Conservation (phyloP, 257 asterid species). For the Salvia miltiorrhiza region DNA sequence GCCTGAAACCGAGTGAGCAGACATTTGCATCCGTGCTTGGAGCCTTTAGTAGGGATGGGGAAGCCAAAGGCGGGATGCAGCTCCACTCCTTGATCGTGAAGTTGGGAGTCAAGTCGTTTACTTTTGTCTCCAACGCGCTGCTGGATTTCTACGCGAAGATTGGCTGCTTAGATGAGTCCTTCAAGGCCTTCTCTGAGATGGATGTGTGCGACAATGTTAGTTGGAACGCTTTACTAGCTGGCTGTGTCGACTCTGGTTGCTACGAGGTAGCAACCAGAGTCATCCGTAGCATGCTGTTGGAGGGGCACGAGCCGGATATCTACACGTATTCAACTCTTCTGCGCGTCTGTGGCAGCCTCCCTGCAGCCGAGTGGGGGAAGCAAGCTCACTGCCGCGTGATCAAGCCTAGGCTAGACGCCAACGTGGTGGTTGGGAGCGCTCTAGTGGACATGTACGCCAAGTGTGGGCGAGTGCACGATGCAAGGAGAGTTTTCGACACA, state of each 20-base stretch:
- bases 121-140: slow-evolving; percentile 54
- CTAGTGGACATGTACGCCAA: slow-evolving; percentile 76
- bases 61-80: slow-evolving; percentile 45
- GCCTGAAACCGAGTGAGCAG: slow-evolving; percentile 57
- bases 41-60: slow-evolving; percentile 53
- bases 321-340: slow-evolving; percentile 71
- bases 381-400: slow-evolving; percentile 60
- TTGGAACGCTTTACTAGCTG: slow-evolving; percentile 71
- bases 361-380: slow-evolving; percentile 74
- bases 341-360: slow-evolving; percentile 70
- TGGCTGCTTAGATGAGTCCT: slow-evolving; percentile 40
- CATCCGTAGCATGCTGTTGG: slow-evolving; percentile 39
- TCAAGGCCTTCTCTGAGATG: slow-evolving; percentile 44
- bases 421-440: slow-evolving; percentile 73
- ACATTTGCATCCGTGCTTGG: slow-evolving; percentile 67
- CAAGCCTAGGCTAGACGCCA: slow-evolving; percentile 55
- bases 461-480: slow-evolving; percentile 58
- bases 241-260: slow-evolving; percentile 34
- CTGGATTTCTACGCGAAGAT: slow-evolving; percentile 59
- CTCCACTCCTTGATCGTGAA: slow-evolving; percentile 55
- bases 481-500: slow-evolving; percentile 51
- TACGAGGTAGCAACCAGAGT: slow-evolving; percentile 37
- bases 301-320: slow-evolving; percentile 47
- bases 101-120: slow-evolving; percentile 48
- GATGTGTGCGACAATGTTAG: slow-evolving; percentile 52